Percentiles rank a stretch among this genome's conserved stretches.
Conservation (phyloP, 768 basidiomycete genomes). For the Rhodotorula toruloides region DNA sequence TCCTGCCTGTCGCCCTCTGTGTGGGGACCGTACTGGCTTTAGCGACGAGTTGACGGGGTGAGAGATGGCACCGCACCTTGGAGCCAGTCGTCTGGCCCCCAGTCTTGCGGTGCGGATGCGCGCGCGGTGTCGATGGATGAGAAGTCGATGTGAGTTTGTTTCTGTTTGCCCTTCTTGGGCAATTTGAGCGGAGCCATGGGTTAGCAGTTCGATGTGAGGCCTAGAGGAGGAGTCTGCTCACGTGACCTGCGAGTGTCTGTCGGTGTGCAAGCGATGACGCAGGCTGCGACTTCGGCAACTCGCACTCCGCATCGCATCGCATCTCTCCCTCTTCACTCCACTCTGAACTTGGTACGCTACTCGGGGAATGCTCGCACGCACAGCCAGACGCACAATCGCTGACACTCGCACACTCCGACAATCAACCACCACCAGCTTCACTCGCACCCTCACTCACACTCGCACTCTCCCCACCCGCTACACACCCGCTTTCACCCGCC, state of each 20-base stretch:
- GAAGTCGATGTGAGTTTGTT: slow-evolving; percentile 27
- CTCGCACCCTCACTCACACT: not conserved
- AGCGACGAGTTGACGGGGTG: not conserved
- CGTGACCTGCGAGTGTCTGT: too few species aligned
- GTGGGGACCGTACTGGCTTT: too few species aligned
- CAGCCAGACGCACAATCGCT: too few species aligned
- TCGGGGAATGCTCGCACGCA: too few species aligned
- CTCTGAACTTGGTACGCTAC: too few species aligned
- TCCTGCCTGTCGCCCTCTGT: slow-evolving; percentile 34
- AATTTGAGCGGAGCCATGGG: slow-evolving; percentile 8
- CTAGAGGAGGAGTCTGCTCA: too few species aligned
- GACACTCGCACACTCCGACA: not conserved
- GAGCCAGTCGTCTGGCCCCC: slow-evolving; percentile 22
- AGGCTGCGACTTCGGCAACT: too few species aligned
- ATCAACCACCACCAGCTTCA: slow-evolving; percentile 6
- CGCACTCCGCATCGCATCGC: too few species aligned
- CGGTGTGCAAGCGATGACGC: too few species aligned
- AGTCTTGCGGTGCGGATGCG: not conserved
- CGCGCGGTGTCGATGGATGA: slow-evolving; percentile 10
- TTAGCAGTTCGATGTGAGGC: too few species aligned
- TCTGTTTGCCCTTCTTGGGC: slow-evolving; percentile 17
- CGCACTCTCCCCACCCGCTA: not conserved
- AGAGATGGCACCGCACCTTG: slow-evolving; percentile 9
- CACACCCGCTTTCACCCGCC: not conserved
- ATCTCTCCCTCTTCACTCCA: too few species aligned